Evolutionary conservation across 2,329 filamentous ascomycete genomes (phyloP).

Genomic region (Didymella pinodella): DNA sequence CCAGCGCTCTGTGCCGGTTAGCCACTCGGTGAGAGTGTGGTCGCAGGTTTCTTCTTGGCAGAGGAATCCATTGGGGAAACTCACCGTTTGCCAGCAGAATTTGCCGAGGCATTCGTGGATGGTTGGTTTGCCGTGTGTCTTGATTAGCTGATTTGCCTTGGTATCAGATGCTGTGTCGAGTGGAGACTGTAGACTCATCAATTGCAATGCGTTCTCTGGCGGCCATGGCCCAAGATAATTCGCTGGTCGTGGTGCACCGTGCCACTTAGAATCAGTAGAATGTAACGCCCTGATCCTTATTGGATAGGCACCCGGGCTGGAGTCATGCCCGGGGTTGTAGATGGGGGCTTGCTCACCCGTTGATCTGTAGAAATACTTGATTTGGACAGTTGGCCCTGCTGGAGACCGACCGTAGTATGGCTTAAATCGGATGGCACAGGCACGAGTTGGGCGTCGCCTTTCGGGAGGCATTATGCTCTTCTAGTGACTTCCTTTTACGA

Average conservation of each 20-base stretch:
- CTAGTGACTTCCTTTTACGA: too few relatives aligned
- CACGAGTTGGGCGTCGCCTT: background rate
- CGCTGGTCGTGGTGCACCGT: background rate
- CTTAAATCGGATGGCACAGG: background rate
- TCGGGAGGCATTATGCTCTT: background rate
- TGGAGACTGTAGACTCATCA: constrained; percentile 3
- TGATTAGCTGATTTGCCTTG: background rate
- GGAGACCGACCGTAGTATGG: constrained; percentile 5
- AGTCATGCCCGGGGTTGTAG: background rate
- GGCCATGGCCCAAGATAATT: constrained; percentile 10
- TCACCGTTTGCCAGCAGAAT: constrained; percentile 14
- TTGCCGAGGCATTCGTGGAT: constrained; percentile 12
- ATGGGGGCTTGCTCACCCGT: background rate
- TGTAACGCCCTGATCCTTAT: background rate
- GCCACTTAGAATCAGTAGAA: constrained; percentile 5
- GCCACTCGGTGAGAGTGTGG: constrained; percentile 21
- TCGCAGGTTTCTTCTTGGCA: constrained; percentile 6
- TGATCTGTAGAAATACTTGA: background rate
- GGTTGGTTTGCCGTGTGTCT: background rate
- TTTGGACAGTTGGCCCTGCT: background rate
- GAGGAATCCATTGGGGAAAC: background rate
- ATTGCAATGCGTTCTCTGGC: constrained; percentile 1
- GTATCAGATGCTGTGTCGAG: background rate
- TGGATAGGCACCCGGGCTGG: background rate
- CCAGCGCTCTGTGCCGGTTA: background rate